phyloP scores from a whole-genome alignment of 2,329 filamentous ascomycete species.

The Scorias spongiosa region DNA sequence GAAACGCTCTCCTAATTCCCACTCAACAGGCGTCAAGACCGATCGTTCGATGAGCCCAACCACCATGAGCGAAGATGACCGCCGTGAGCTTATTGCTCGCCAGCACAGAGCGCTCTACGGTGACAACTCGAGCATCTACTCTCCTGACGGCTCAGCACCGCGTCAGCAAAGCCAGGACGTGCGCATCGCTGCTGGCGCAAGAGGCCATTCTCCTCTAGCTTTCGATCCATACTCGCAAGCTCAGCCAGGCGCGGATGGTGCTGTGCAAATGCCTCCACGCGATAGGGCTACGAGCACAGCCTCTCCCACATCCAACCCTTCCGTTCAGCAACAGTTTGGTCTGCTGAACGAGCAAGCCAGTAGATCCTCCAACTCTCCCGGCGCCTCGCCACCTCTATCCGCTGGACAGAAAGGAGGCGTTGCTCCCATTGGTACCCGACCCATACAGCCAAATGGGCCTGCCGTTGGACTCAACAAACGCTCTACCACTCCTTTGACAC shows the following conservation, averaged over 20 bases:
- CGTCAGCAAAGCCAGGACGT: constrained; percentile 53
- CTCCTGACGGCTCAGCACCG: constrained; percentile 52
- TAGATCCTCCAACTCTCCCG: constrained; percentile 62
- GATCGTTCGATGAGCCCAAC: constrained; percentile 74
- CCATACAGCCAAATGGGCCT: constrained; percentile 42
- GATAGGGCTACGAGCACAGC: constrained; percentile 53
- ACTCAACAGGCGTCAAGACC: constrained; percentile 62
- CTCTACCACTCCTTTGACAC: constrained; percentile 66
- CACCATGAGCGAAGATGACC: constrained; percentile 87
- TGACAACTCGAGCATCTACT: constrained; percentile 52
- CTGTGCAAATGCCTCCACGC: constrained; percentile 35
- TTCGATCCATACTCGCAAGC: constrained; percentile 54
- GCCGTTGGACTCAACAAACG: constrained; percentile 58
- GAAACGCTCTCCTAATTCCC: constrained; percentile 11
- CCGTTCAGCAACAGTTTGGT: constrained; percentile 24
- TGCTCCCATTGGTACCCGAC: constrained; percentile 86
- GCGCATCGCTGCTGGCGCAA: constrained; percentile 47
- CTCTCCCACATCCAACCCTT: constrained; percentile 58
- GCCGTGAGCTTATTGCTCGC: constrained; percentile 86
- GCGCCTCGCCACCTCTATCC: constrained; percentile 57
- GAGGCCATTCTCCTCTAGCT: constrained; percentile 64
- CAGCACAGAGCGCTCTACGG: constrained; percentile 92
- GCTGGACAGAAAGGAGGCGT: constrained; percentile 49
- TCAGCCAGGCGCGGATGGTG: constrained; percentile 34
- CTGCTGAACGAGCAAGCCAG: constrained; percentile 45